These are phyloP conservation scores for Babesia gibsoni DNA, from an alignment of 169 alveolate species.

Conservation along the genomic window DNA sequence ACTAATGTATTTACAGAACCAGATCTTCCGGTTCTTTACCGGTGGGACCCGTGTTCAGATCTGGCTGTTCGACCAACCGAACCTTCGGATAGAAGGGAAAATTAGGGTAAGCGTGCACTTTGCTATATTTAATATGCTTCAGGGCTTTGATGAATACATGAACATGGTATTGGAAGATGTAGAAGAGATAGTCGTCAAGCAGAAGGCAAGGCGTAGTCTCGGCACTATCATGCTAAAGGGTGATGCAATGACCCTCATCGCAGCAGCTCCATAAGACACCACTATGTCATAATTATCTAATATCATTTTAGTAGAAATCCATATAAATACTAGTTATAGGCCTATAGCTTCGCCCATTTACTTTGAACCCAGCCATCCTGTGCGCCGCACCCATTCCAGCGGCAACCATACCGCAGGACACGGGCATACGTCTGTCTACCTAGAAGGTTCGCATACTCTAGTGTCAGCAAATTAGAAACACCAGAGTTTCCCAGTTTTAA, in stretches of 20 bases:
- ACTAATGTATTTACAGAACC: constrained; percentile 73
- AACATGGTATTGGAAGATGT: constrained; percentile 93
- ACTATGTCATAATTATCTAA: not conserved
- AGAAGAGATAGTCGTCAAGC: constrained; percentile 86
- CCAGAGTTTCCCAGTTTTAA: no score
- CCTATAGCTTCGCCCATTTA: no score
- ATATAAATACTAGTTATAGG: no score
- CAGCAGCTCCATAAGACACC: constrained; percentile 73
- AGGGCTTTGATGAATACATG: constrained; percentile 97
- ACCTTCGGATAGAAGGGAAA: constrained; percentile 87
- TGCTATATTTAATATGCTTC: not conserved
- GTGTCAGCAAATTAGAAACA: no score
- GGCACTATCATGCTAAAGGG: constrained; percentile 93
- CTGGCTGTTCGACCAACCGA: constrained; percentile 92
- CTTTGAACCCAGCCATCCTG: no score
- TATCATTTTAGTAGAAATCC: no score
- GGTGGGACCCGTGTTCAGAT: constrained; percentile 89
- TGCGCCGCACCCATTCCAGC: no score
- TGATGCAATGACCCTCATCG: constrained; percentile 90
- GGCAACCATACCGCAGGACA: no score
- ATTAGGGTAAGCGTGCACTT: constrained; percentile 76
- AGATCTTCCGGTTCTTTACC: constrained; percentile 89
- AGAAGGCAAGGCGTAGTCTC: constrained; percentile 78
- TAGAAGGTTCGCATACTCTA: no score
- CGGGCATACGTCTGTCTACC: no score